phyloP scores from a whole-genome alignment of 306 rosid species.

The Dicorynia guianensis region DNA sequence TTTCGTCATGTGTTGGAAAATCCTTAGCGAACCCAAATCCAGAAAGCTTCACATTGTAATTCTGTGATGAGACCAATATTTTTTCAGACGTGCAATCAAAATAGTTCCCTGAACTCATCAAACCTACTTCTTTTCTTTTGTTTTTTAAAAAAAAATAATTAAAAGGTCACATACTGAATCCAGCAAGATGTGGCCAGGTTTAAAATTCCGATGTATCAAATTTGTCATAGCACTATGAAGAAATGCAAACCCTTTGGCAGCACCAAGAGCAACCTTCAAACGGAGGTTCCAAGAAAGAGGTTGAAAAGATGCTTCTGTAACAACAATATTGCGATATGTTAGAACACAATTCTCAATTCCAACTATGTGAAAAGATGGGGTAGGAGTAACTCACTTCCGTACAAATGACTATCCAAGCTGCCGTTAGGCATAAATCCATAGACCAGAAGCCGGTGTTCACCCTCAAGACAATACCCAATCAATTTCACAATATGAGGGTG shows the following conservation, averaged over 20 bases:
- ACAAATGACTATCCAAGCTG: conserved; percentile 78
- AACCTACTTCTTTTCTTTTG: background rate
- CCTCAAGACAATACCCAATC: conserved; percentile 71
- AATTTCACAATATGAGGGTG: conserved; percentile 71
- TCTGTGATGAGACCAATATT: conserved; percentile 41
- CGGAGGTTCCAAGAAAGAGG: conserved; percentile 80
- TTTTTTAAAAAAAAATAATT: background rate
- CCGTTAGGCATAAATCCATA: conserved; percentile 76
- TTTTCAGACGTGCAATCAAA: conserved; percentile 25
- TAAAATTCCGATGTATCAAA: conserved; percentile 59
- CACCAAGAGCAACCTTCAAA: conserved; percentile 73
- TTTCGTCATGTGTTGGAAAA: conserved; percentile 51
- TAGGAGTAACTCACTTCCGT: conserved; percentile 59
- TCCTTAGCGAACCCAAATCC: conserved; percentile 65
- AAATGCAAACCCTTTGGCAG: conserved; percentile 79
- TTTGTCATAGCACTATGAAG: conserved; percentile 60
- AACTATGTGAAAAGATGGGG: conserved; percentile 15
- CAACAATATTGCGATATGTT: conserved; percentile 31
- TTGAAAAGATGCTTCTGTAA: conserved; percentile 69
- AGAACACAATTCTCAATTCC: conserved; percentile 32
- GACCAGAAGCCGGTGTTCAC: conserved; percentile 63
- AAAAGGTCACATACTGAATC: conserved; percentile 58
- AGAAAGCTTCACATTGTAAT: conserved; percentile 66
- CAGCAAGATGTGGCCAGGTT: conserved; percentile 65
- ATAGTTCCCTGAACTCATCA: background rate